A percentile compares a stretch with the other conserved stretches of the same genome.
These are phyloP conservation scores for Echria macrotheca DNA, from an alignment of 495 filamentous ascomycete species.

Conservation along the genomic window DNA sequence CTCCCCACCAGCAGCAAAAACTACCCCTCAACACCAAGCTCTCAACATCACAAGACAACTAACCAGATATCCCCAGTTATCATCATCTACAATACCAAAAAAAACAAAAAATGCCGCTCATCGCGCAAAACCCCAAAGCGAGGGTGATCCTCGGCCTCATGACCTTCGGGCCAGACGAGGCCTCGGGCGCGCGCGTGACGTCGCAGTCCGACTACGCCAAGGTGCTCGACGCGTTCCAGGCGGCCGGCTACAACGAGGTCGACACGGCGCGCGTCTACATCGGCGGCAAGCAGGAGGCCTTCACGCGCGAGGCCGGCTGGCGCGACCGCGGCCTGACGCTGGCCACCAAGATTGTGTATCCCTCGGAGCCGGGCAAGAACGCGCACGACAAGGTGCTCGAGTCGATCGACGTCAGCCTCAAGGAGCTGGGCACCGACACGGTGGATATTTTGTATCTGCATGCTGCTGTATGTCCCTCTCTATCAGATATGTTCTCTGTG, in stretches of 20 bases:
- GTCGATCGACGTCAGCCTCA: slow-evolving; percentile 59
- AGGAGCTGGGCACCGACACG: slow-evolving; percentile 65
- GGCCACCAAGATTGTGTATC: slow-evolving; percentile 79
- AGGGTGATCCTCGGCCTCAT: slow-evolving; percentile 58
- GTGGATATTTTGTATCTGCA: slow-evolving; percentile 91
- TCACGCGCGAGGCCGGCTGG: slow-evolving; percentile 70
- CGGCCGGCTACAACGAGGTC: slow-evolving; percentile 69
- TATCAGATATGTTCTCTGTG: background rate
- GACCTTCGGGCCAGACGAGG: slow-evolving; percentile 53
- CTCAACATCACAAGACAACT: background rate
- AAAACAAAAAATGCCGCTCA: slow-evolving; percentile 25
- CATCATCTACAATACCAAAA: no score
- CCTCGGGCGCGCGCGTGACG: slow-evolving; percentile 64
- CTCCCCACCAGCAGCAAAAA: no score
- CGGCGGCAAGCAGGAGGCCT: slow-evolving; percentile 72
- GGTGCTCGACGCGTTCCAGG: slow-evolving; percentile 63
- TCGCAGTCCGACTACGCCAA: slow-evolving; percentile 58
- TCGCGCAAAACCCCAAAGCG: slow-evolving; percentile 28
- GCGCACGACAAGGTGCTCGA: slow-evolving; percentile 54
- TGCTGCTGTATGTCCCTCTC: slow-evolving; percentile 45
- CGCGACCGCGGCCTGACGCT: slow-evolving; percentile 74
- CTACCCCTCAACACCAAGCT: background rate
- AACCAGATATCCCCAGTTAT: background rate
- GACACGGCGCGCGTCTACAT: slow-evolving; percentile 77
- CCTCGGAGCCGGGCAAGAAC: slow-evolving; percentile 52